A percentile compares a stretch with the other conserved stretches of the same genome.
Conservation (phyloP, 2,329 filamentous ascomycete species). For the Colletotrichum tofieldiae region DNA sequence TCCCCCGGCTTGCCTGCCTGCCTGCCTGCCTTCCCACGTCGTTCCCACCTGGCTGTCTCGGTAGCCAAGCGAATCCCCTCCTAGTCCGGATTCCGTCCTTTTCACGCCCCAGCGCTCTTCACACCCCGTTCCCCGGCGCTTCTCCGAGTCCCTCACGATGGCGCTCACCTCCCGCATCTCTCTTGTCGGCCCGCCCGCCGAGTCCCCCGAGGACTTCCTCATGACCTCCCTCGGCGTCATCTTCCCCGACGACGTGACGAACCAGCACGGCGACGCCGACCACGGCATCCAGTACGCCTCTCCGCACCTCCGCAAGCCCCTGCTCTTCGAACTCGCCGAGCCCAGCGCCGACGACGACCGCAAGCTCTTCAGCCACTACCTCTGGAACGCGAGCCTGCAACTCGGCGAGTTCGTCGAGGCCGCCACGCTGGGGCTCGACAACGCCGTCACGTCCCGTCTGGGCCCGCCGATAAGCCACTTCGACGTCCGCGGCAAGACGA, state of each 20-base stretch:
- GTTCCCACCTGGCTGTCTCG: background rate
- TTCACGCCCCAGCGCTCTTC: slow-evolving; percentile 25
- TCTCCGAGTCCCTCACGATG: slow-evolving; percentile 52
- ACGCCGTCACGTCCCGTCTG: slow-evolving; percentile 12
- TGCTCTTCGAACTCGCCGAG: slow-evolving; percentile 63
- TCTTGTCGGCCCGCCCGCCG: slow-evolving; percentile 54
- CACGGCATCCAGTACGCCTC: slow-evolving; percentile 73
- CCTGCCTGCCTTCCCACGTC: background rate
- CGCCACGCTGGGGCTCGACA: slow-evolving; percentile 55
- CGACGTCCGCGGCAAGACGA: slow-evolving; percentile 65
- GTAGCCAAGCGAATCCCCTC: background rate
- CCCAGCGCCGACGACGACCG: slow-evolving; percentile 68
- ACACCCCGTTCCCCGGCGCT: background rate
- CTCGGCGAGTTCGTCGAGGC: slow-evolving; percentile 71
- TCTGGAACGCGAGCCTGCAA: slow-evolving; percentile 78
- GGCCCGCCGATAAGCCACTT: slow-evolving; percentile 52
- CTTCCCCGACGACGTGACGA: slow-evolving; percentile 78
- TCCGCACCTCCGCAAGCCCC: slow-evolving; percentile 62
- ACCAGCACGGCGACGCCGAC: slow-evolving; percentile 75
- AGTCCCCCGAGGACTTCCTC: slow-evolving; percentile 73
- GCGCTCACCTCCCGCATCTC: slow-evolving; percentile 63
- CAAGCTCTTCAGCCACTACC: slow-evolving; percentile 78
- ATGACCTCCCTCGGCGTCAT: slow-evolving; percentile 72
- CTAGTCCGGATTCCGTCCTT: background rate
- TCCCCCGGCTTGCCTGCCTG: background rate